Percentiles rank a stretch among this genome's conserved stretches.
These are phyloP conservation scores for Phytopythium litorale DNA, from an alignment of 352 stramenopile genomes.

Conservation along the genomic window DNA sequence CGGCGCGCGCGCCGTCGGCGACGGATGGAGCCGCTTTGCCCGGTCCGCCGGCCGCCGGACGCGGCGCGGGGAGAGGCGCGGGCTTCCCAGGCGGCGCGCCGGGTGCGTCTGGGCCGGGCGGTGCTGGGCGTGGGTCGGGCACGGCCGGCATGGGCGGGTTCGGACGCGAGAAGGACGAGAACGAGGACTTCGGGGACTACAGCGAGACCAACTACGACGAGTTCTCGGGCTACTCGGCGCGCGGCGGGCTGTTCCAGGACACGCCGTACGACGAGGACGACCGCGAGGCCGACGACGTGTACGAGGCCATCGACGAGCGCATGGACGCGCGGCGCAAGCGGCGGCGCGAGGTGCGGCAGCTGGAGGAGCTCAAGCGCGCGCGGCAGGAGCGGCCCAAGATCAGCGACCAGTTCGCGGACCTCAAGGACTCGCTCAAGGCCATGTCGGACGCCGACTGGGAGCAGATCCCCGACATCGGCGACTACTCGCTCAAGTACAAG, in stretches of 20 bases:
- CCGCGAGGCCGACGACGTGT: constrained; percentile 95
- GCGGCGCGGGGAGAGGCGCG: constrained; percentile 37
- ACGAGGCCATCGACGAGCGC: constrained; percentile 93
- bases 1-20: constrained; percentile 63
- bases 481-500: constrained; percentile 94
- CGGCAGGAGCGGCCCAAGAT: constrained; percentile 91
- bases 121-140: constrained; percentile 65
- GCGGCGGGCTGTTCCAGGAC: constrained; percentile 83
- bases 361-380: constrained; percentile 87
- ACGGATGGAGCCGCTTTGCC: constrained; percentile 61
- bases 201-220: constrained; percentile 92
- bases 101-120: constrained; percentile 12
- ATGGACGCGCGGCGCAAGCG: constrained; percentile 93
- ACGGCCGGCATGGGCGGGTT: constrained; percentile 83
- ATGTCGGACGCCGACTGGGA: constrained; percentile 96
- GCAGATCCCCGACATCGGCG: constrained; percentile 95
- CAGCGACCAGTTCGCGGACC: constrained; percentile 96
- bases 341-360: constrained; percentile 71
- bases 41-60: constrained; percentile 57
- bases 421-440: constrained; percentile 91
- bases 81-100: constrained; percentile 10
- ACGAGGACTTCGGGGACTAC: constrained; percentile 87
- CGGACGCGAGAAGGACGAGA: constrained; percentile 80
- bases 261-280: constrained; percentile 96
- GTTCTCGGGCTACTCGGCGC: constrained; percentile 86